Evolutionary conservation across 2,329 filamentous ascomycete genomes (phyloP), one percentile per base, ranked within the genome.

Genomic region (Fusarium stilboides): DNA sequence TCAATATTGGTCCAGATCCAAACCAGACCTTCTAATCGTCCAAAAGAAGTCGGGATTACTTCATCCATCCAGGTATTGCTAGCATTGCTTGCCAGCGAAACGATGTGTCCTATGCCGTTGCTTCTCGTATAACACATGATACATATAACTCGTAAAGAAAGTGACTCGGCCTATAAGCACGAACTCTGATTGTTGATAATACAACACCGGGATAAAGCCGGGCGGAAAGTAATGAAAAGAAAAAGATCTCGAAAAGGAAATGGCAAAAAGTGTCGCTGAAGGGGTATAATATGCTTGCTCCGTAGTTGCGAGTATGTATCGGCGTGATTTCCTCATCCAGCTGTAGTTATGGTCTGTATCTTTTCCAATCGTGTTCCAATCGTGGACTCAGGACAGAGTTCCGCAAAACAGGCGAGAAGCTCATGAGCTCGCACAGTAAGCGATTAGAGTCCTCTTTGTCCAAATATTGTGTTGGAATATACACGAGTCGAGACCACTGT

Each of bases 291-390:
- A 24, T 36, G 45, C 42, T 17, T 13, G 45, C 46, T 47, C 43
- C 49, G 40, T 28, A 42, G 43, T 44, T 57, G 45, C 28, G 49
- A 57, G 53, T 28, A 52, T 44, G 37, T 40, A 9, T 55, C 53
- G 34, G 37, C 24, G 50, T 55, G 58, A 26, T 57, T 14, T 63
- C 59, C 61, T 67, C 66, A 47, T 53, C 57, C 66, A 56, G 54
- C 34, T 34, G 33, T 46, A 20, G 61, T 45, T 10, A 40, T 45
- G n/a, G 17, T 39, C 19, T 42, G 46, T 68, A 24, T 67, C 22
- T 31, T 15, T 42, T 69, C 53, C 66, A 69, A 70, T 43, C 34
- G 36, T 53, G 26, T 42, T 69, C 53, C 66, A 69, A 70, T 43
- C 34, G 36, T 53, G 26, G 20, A 55, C 53, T 69, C 45, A 43